A percentile compares a stretch with the other conserved stretches of the same genome.
Conservation (phyloP, 495 filamentous ascomycete species). For the Xylaria flabelliformis region DNA sequence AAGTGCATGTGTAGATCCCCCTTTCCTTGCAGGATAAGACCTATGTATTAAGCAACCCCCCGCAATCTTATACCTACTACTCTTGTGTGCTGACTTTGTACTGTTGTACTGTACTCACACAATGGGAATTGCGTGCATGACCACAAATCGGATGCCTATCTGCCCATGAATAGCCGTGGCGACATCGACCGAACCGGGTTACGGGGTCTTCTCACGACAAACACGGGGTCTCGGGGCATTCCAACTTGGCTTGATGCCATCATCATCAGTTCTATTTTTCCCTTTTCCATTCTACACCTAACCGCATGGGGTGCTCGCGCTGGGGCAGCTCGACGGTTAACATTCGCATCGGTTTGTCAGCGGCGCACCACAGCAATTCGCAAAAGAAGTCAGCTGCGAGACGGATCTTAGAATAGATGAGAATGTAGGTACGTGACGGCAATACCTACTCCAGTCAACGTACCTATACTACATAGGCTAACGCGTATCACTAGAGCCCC, state of each 20-base stretch:
- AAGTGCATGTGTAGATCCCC: background rate
- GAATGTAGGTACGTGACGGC: background rate
- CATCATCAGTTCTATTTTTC: slow-evolving; percentile 3
- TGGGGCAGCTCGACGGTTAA: too few relatives aligned
- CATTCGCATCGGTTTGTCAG: slow-evolving; percentile 1
- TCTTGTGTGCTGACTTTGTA: background rate
- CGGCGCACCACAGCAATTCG: background rate
- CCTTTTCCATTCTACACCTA: slow-evolving; percentile 12
- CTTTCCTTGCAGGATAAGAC: background rate
- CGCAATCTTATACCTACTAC: background rate
- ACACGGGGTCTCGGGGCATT: slow-evolving; percentile 4
- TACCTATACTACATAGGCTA: background rate
- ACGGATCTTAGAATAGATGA: background rate
- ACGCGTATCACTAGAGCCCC: background rate
- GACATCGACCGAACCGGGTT: background rate
- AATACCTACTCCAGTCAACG: background rate
- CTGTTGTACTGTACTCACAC: slow-evolving; percentile 9
- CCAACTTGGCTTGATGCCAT: background rate
- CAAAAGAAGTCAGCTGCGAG: background rate
- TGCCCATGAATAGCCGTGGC: background rate
- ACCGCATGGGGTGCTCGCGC: background rate
- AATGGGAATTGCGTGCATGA: slow-evolving; percentile 3
- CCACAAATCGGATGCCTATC: slow-evolving; percentile 17
- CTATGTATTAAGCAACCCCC: background rate
- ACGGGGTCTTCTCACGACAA: slow-evolving; percentile 1